Percentiles rank a stretch among this genome's conserved stretches.
Conservation (phyloP, 257 asterid species). For the Solanum boliviense region DNA sequence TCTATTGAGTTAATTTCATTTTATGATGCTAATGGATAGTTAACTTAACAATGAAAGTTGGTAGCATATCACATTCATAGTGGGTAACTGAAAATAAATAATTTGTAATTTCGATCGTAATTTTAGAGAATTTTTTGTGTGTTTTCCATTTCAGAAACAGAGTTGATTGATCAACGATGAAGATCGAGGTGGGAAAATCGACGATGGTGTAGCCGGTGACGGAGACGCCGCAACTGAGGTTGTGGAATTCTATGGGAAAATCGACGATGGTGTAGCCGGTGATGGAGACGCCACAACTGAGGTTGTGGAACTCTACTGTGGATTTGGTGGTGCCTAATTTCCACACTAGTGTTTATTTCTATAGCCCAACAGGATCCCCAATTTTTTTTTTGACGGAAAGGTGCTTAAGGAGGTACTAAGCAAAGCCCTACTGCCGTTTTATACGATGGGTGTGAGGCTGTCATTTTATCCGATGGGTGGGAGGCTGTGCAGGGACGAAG, state of each 20-base stretch:
- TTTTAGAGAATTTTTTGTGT: not conserved
- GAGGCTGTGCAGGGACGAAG: no score
- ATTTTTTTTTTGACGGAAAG: slow-evolving; percentile 47
- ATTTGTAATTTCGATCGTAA: not conserved
- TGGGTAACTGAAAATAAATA: not conserved
- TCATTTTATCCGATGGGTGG: no score
- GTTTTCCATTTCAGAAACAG: not conserved
- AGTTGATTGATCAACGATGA: slow-evolving; percentile 22
- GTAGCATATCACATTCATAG: not conserved
- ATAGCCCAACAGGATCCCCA: slow-evolving; percentile 42
- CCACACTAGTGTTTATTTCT: slow-evolving; percentile 94
- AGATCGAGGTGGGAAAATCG: slow-evolving; percentile 41
- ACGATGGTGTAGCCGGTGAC: slow-evolving; percentile 63
- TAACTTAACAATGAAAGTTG: not conserved
- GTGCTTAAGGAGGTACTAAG: slow-evolving; percentile 65
- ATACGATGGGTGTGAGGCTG: no score
- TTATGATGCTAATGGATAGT: not conserved
- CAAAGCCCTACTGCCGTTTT: slow-evolving; percentile 74
- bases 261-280: slow-evolving; percentile 59
- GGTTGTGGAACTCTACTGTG: slow-evolving; percentile 90
- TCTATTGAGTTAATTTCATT: no score
- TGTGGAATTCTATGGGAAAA: slow-evolving; percentile 61
- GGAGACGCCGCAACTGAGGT: slow-evolving; percentile 38
- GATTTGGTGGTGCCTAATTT: slow-evolving; percentile 90
- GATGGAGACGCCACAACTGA: slow-evolving; percentile 38